phyloP scores from a whole-genome alignment of 805 yeast species.

The Blastobotrys chiropterorum region DNA sequence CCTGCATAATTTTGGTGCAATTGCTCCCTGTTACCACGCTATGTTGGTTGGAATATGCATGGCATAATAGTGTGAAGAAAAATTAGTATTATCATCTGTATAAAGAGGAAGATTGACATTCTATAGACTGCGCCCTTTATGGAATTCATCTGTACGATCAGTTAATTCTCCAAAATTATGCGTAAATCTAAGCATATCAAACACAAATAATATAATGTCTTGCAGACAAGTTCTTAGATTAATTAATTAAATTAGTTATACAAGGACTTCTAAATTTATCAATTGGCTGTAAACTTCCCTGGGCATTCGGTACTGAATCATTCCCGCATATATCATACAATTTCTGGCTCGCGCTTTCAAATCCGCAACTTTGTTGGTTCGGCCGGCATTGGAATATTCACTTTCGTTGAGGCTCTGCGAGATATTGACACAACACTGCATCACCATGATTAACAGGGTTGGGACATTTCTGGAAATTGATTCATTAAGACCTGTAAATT shows the following conservation, averaged over 20 bases:
- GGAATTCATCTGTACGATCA: too few species aligned
- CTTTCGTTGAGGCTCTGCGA: constrained; percentile 34
- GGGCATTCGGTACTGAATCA: constrained; percentile 23
- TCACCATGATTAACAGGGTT: constrained; percentile 66
- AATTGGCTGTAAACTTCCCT: constrained; percentile 67
- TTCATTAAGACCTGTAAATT: constrained; percentile 58
- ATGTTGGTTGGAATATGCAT: too few species aligned
- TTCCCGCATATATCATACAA: constrained; percentile 84
- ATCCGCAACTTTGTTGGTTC: constrained; percentile 48
- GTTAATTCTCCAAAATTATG: too few species aligned
- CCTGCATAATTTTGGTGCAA: too few species aligned
- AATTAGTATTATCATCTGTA: too few species aligned
- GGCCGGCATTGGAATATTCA: constrained; percentile 39
- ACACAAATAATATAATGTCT: too few species aligned
- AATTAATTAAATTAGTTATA: constrained; percentile 8
- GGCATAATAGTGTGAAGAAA: too few species aligned
- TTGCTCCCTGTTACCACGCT: too few species aligned
- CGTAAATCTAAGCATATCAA: too few species aligned
- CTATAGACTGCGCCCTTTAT: too few species aligned
- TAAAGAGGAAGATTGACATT: too few species aligned
- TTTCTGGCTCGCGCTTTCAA: constrained; percentile 66
- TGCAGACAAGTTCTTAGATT: too few species aligned
- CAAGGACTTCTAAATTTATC: constrained; percentile 47
- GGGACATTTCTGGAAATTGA: constrained; percentile 75
- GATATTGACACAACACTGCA: constrained; percentile 66